These are phyloP conservation scores for Chaetoceros tenuissimus DNA, from an alignment of 108 stramenopile species.

Conservation along the genomic window DNA sequence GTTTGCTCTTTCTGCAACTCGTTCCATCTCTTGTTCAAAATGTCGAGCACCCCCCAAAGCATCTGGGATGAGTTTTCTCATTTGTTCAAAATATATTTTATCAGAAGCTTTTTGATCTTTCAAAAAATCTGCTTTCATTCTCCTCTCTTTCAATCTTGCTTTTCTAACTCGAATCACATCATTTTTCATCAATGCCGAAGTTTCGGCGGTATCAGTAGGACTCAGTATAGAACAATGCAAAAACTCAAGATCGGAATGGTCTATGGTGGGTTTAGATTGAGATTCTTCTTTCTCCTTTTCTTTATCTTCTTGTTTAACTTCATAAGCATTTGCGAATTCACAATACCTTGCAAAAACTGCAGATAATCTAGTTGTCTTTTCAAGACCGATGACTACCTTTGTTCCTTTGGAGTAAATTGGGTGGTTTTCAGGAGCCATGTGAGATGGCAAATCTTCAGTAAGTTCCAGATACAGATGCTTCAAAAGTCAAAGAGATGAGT, in stretches of 20 bases:
- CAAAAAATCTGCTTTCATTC: conserved; percentile 21
- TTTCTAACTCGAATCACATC: conserved; percentile 60
- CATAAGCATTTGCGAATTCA: conserved; percentile 47
- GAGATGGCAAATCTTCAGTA: conserved; percentile 23
- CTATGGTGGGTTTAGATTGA: conserved; percentile 2
- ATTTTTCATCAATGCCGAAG: conserved; percentile 75
- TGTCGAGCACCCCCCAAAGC: conserved; percentile 3
- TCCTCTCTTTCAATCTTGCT: conserved; percentile 26
- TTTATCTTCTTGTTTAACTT: conserved; percentile 4
- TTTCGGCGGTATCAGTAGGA: conserved; percentile 52
- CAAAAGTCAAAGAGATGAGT: background rate
- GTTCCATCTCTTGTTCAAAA: background rate
- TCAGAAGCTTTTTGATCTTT: conserved; percentile 59
- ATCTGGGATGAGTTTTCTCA: conserved; percentile 43
- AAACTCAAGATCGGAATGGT: conserved; percentile 58
- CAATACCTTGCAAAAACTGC: conserved; percentile 59
- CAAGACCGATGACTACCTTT: conserved; percentile 60
- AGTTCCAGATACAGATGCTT: conserved; percentile 39
- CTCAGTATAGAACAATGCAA: conserved; percentile 45
- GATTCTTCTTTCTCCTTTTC: background rate
- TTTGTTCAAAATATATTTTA: conserved; percentile 47
- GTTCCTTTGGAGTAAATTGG: conserved; percentile 49
- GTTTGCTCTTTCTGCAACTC: too few species aligned
- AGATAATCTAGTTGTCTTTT: conserved; percentile 53
- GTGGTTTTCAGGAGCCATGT: conserved; percentile 35